Evolutionary conservation across 2,329 filamentous ascomycete species (phyloP).

Genomic region (Taxawa tesnikishii): DNA sequence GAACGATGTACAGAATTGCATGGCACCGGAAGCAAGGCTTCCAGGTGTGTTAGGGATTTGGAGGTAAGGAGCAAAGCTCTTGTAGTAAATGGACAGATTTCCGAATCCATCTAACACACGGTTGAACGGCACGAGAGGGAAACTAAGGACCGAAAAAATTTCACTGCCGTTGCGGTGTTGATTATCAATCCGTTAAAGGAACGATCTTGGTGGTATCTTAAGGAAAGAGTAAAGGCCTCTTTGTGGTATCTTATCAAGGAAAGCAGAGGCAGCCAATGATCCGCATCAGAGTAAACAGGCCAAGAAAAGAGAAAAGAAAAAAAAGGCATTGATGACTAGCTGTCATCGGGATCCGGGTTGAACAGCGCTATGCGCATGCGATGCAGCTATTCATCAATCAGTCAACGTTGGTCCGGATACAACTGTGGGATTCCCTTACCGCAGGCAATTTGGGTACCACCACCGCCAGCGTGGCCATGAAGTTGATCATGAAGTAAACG

Average conservation of each 20-base stretch:
- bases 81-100: too few relatives aligned
- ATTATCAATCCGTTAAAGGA: too few relatives aligned
- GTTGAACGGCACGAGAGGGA: too few relatives aligned
- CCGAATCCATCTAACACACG: too few relatives aligned
- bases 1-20: too few relatives aligned
- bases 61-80: too few relatives aligned
- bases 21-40: too few relatives aligned
- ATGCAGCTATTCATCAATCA: slow-evolving; percentile 16
- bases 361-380: slow-evolving; percentile 23
- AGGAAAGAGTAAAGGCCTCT: slow-evolving; percentile 2
- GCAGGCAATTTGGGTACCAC: slow-evolving; percentile 94
- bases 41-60: too few relatives aligned
- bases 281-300: not conserved
- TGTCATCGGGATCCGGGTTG: slow-evolving; percentile 17
- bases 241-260: slow-evolving; percentile 7
- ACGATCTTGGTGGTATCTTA: slow-evolving; percentile 2
- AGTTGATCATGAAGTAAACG: slow-evolving; percentile 95
- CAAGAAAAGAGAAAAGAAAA: not conserved
- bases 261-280: slow-evolving; percentile 1
- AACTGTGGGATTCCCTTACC: slow-evolving; percentile 44
- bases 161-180: too few relatives aligned
- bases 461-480: slow-evolving; percentile 79
- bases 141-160: too few relatives aligned
- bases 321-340: slow-evolving; percentile 6
- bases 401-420: slow-evolving; percentile 7